Evolutionary conservation across 805 yeast species (phyloP).

Genomic region (Lipomyces kockii): DNA sequence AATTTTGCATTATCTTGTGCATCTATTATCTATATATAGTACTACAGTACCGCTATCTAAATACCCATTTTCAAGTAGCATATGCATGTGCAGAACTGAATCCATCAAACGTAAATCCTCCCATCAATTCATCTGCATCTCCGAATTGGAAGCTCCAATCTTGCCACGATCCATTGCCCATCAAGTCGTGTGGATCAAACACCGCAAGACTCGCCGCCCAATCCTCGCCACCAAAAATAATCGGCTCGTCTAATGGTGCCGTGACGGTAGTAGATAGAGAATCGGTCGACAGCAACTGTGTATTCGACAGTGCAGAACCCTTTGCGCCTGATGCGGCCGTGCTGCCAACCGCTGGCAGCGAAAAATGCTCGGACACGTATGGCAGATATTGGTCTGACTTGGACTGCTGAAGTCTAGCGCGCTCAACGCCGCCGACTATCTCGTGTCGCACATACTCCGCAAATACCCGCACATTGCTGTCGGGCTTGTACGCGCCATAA

Average conservation of each 20-base stretch:
- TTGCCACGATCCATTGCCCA: constrained; percentile 17
- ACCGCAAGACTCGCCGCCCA: constrained; percentile 14
- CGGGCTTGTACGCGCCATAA: constrained; percentile 27
- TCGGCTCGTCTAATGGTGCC: not conserved
- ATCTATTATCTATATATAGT: no score
- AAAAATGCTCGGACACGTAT: not conserved
- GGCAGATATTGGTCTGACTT: not conserved
- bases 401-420: not conserved
- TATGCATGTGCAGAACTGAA: constrained; percentile 20
- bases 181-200: constrained; percentile 16
- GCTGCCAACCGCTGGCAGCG: not conserved
- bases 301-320: not conserved
- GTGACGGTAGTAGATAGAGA: not conserved
- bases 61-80: not conserved
- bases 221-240: constrained; percentile 14
- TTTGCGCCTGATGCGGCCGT: not conserved
- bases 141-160: not conserved
- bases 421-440: constrained; percentile 17
- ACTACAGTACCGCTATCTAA: no score
- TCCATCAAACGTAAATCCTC: constrained; percentile 12
- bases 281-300: not conserved
- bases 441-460: constrained; percentile 26
- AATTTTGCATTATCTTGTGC: no score
- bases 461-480: constrained; percentile 15
- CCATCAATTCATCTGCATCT: not conserved